phyloP scores from a whole-genome alignment of 2,329 filamentous ascomycete species.

The Aspergillus caelatus region DNA sequence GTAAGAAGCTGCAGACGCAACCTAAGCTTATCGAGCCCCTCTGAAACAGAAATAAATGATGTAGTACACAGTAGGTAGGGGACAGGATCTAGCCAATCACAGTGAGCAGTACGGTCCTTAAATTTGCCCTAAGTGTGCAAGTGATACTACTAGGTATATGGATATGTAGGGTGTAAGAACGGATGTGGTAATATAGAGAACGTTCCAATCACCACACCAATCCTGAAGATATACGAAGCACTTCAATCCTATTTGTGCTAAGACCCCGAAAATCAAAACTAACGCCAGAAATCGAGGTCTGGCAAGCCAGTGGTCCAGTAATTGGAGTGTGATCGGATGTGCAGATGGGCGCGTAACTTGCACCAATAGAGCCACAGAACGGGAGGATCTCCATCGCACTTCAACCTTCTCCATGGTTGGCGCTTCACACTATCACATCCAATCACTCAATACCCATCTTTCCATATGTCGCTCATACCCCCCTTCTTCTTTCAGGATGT shows the following conservation, averaged over 20 bases:
- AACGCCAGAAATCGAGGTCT: not conserved
- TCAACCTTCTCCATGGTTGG: slow-evolving; percentile 7
- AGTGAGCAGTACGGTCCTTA: too few species aligned
- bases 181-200: not conserved
- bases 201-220: not conserved
- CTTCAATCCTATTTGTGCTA: not conserved
- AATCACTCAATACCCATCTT: slow-evolving; percentile 23
- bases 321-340: slow-evolving; percentile 5
- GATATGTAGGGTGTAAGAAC: not conserved
- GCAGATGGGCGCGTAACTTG: slow-evolving; percentile 32
- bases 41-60: not conserved
- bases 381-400: slow-evolving; percentile 7
- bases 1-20: not conserved
- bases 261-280: not conserved
- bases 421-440: slow-evolving; percentile 32
- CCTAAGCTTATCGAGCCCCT: not conserved
- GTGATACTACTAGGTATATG: not conserved
- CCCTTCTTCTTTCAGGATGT: slow-evolving; percentile 25
- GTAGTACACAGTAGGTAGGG: too few species aligned
- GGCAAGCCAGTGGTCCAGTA: not conserved
- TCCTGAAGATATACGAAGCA: not conserved
- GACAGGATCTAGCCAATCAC: too few species aligned
- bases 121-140: not conserved
- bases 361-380: slow-evolving; percentile 27
- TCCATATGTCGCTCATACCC: slow-evolving; percentile 24